Conservation (phyloP, 2,329 filamentous ascomycete species). For the Daldinia eschscholtzii region DNA sequence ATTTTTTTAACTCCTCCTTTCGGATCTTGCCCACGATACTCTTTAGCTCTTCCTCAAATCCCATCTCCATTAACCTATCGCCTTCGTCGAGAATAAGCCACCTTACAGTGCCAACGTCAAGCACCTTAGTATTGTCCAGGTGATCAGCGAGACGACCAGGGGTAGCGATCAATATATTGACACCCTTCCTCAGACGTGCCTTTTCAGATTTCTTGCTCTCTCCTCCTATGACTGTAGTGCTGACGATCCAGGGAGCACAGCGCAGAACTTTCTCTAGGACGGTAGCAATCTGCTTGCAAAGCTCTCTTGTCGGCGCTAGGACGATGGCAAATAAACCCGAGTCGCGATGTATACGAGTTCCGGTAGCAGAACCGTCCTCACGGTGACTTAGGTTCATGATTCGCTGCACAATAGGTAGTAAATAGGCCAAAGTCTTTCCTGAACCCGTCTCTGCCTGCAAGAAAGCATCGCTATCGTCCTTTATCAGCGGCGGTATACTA, state of each 20-base stretch:
- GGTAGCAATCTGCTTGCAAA: conserved; percentile 92
- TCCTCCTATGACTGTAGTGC: conserved; percentile 81
- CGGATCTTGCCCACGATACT: conserved; percentile 86
- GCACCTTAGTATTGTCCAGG: conserved; percentile 87
- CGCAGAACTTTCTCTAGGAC: conserved; percentile 87
- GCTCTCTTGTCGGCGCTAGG: conserved; percentile 91
- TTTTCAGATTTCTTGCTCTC: conserved; percentile 86
- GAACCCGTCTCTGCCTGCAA: conserved; percentile 98
- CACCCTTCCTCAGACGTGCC: conserved; percentile 89
- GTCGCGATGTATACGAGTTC: conserved; percentile 77
- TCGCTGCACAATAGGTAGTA: conserved; percentile 90
- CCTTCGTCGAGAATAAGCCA: conserved; percentile 97
- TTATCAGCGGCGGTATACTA: conserved; percentile 83
- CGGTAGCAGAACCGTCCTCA: conserved; percentile 59
- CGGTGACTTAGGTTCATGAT: conserved; percentile 80
- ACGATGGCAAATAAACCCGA: conserved; percentile 94
- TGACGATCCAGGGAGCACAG: conserved; percentile 94
- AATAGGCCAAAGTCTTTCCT: conserved; percentile 96
- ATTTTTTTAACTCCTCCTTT: conserved; percentile 69
- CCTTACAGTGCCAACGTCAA: conserved; percentile 88
- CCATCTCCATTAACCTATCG: conserved; percentile 97
- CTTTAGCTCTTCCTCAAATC: conserved; percentile 94
- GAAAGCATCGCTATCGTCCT: conserved; percentile 89
- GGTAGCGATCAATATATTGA: conserved; percentile 96
- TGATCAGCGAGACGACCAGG: conserved; percentile 93